Conservation (phyloP, 345 rosid species). For the Erodium maritimum region DNA sequence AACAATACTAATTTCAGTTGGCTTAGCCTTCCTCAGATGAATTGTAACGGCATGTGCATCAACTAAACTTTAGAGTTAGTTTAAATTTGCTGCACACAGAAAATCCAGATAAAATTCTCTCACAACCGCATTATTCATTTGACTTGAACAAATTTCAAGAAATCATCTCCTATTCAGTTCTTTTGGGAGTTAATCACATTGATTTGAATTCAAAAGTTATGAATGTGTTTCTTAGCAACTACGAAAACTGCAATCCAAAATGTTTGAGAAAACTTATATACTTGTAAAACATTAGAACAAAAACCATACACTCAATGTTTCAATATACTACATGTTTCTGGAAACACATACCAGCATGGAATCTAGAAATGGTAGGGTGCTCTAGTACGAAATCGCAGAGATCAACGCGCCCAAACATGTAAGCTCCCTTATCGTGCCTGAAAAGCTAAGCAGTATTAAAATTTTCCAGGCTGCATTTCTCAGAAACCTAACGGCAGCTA, state of each 20-base stretch:
- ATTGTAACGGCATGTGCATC: not conserved
- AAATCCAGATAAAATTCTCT: not conserved
- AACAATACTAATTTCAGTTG: not conserved
- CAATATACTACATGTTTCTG: too few species aligned
- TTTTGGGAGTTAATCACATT: too few species aligned
- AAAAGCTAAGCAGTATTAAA: slow-evolving; percentile 4
- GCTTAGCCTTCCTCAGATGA: not conserved
- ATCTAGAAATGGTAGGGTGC: slow-evolving; percentile 85
- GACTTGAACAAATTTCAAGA: too few species aligned
- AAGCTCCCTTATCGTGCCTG: slow-evolving; percentile 82
- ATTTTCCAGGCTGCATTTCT: not conserved
- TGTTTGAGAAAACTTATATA: too few species aligned
- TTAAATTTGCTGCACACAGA: not conserved
- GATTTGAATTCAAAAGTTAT: too few species aligned
- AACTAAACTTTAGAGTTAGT: not conserved
- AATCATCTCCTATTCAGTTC: too few species aligned
- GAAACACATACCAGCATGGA: slow-evolving; percentile 86
- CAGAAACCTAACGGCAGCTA: not conserved
- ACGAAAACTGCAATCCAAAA: too few species aligned
- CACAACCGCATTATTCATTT: too few species aligned
- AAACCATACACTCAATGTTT: too few species aligned
- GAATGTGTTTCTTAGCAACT: too few species aligned
- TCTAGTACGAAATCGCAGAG: slow-evolving; percentile 82
- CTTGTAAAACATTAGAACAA: too few species aligned
- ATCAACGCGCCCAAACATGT: slow-evolving; percentile 84